These are phyloP conservation scores for Jacaranda mimosifolia DNA, from an alignment of 257 asterid species.

Conservation along the genomic window DNA sequence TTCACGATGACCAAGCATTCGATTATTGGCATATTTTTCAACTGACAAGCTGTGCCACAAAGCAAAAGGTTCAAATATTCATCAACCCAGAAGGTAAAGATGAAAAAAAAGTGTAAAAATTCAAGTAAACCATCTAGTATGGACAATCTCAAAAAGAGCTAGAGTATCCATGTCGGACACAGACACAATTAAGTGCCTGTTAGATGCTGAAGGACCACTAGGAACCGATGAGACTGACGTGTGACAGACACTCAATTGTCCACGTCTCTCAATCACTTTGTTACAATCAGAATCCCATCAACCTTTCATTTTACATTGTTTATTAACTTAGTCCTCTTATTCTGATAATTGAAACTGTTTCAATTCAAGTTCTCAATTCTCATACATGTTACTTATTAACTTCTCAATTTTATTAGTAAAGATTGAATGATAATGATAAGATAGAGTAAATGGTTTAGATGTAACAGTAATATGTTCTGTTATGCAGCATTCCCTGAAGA, in stretches of 20 bases:
- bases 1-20: slow-evolving; percentile 76
- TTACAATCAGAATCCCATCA: neutral
- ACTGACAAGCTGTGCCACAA: slow-evolving; percentile 61
- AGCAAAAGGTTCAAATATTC: slow-evolving; percentile 5
- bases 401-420: neutral
- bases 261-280: neutral
- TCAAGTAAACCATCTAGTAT: slow-evolving; percentile 14
- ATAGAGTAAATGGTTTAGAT: neutral
- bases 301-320: neutral
- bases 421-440: neutral
- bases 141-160: neutral
- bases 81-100: neutral
- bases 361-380: neutral
- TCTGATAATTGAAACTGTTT: neutral
- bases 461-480: neutral
- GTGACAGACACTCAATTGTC: neutral
- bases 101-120: neutral
- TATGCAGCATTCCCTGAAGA: neutral
- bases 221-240: neutral
- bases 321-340: neutral
- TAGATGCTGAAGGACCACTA: neutral
- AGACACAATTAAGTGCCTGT: neutral
- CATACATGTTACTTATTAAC: neutral
- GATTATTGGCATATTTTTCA: slow-evolving; percentile 67
- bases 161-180: neutral